These are phyloP conservation scores for Vaccinium corymbosum DNA, from an alignment of 148 eudicot genomes.

Conservation along the genomic window DNA sequence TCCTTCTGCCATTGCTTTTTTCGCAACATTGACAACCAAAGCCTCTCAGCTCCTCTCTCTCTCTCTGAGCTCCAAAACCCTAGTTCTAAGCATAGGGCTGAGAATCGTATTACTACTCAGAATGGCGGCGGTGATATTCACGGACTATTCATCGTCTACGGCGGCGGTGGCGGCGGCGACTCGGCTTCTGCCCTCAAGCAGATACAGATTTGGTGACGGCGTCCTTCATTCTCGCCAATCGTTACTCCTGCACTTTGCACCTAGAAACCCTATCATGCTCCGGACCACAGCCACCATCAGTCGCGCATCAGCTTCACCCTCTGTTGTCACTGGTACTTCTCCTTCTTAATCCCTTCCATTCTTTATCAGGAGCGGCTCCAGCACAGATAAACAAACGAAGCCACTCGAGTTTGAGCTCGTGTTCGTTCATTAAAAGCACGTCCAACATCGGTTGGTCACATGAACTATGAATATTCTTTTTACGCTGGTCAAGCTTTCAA, in stretches of 20 bases:
- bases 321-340: slow-evolving; percentile 32
- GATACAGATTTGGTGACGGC: slow-evolving; percentile 21
- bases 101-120: not conserved
- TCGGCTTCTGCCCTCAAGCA: slow-evolving; percentile 29
- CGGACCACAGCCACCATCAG: slow-evolving; percentile 17
- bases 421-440: too few relatives aligned
- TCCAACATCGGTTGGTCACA: too few relatives aligned
- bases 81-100: slow-evolving; percentile 18
- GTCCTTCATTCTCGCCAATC: slow-evolving; percentile 24
- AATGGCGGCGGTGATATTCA: slow-evolving; percentile 48
- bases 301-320: slow-evolving; percentile 4
- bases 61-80: slow-evolving; percentile 7
- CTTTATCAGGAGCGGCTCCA: too few relatives aligned
- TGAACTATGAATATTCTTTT: too few relatives aligned
- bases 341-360: not conserved
- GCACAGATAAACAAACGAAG: too few relatives aligned
- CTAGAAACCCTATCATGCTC: slow-evolving; percentile 14
- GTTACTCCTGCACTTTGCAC: slow-evolving; percentile 16
- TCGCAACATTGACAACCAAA: too few relatives aligned
- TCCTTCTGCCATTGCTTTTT: too few relatives aligned
- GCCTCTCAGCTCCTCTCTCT: not conserved
- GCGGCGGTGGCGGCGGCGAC: slow-evolving; percentile 21
- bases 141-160: slow-evolving; percentile 45
- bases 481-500: too few relatives aligned
- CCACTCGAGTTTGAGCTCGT: too few relatives aligned